Conservation (phyloP, 2,329 filamentous ascomycete species). For the Colletotrichum sp. region DNA sequence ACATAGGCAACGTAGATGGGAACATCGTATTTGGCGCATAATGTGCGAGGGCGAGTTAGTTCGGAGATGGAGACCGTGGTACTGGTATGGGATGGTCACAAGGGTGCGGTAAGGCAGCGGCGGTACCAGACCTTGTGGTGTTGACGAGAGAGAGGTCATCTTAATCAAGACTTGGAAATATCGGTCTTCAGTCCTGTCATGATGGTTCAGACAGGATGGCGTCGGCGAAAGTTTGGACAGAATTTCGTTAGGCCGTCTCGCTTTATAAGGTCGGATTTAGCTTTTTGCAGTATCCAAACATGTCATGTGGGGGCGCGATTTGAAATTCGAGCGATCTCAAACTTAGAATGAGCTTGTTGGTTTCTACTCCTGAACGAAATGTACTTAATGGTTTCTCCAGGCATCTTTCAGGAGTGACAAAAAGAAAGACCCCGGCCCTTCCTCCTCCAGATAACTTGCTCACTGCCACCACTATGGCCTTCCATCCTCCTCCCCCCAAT, state of each 20-base stretch:
- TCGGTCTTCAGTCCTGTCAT: not conserved
- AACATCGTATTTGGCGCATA: not conserved
- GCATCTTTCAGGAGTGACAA: not conserved
- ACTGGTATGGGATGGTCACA: not conserved
- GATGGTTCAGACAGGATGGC: not conserved
- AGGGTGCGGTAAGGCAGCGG: not conserved
- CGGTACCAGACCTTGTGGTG: not conserved
- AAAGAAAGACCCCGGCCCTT: not conserved
- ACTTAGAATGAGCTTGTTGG: not conserved
- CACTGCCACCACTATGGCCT: not conserved
- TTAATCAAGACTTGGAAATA: not conserved
- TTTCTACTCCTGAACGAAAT: not conserved
- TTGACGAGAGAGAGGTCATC: not conserved
- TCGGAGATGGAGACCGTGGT: not conserved
- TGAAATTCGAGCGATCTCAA: accelerated
- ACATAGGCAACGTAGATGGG: too few relatives aligned
- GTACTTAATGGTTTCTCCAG: not conserved
- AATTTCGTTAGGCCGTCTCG: not conserved
- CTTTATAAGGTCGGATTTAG: not conserved
- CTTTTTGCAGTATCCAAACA: not conserved
- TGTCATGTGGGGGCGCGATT: not conserved
- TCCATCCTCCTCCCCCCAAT: not conserved
- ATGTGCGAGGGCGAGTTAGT: not conserved
- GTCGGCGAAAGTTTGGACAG: not conserved
- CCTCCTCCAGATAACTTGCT: not conserved